A percentile compares a stretch with the other conserved stretches of the same genome.
Conservation (phyloP, 108 stramenopile species). For the Stephanodiscus triporus region DNA sequence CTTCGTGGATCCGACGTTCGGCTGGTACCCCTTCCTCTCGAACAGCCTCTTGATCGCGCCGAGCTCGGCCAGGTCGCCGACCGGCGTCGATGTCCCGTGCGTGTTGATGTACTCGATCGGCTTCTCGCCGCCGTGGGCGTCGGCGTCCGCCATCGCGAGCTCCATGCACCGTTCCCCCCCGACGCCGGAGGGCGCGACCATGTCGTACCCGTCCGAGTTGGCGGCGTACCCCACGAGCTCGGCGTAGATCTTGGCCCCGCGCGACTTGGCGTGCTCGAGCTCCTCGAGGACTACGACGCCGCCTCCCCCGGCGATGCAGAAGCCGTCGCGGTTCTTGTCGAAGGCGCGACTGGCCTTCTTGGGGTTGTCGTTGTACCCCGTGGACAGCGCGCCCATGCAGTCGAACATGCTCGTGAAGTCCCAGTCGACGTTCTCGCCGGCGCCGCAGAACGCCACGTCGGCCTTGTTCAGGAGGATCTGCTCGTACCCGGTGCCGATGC, state of each 20-base stretch:
- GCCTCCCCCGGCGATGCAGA: slow-evolving; percentile 99
- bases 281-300: slow-evolving; percentile 97
- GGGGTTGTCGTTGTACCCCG: slow-evolving; percentile 90
- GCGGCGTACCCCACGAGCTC: slow-evolving; percentile 96
- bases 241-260: slow-evolving; percentile 96
- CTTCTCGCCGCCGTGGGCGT: slow-evolving; percentile 62
- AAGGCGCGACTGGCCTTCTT: slow-evolving; percentile 91
- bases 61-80: slow-evolving; percentile 94
- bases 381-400: slow-evolving; percentile 95
- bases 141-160: slow-evolving; percentile 87
- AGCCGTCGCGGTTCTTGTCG: slow-evolving; percentile 96
- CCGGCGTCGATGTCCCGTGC: slow-evolving; percentile 98
- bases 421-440: slow-evolving; percentile 91
- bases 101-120: slow-evolving; percentile 97
- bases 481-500: slow-evolving; percentile 92
- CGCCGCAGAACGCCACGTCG: slow-evolving; percentile 92
- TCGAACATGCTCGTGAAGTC: slow-evolving; percentile 94
- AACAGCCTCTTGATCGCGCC: slow-evolving; percentile 92
- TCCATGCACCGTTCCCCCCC: slow-evolving; percentile 95
- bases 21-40: slow-evolving; percentile 84
- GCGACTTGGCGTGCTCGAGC: slow-evolving; percentile 94
- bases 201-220: slow-evolving; percentile 99
- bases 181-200: slow-evolving; percentile 97
- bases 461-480: slow-evolving; percentile 89
- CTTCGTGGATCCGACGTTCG: slow-evolving; percentile 96